phyloP scores from a whole-genome alignment of 2,329 filamentous ascomycete genomes.

The Venturiaceae sp. region DNA sequence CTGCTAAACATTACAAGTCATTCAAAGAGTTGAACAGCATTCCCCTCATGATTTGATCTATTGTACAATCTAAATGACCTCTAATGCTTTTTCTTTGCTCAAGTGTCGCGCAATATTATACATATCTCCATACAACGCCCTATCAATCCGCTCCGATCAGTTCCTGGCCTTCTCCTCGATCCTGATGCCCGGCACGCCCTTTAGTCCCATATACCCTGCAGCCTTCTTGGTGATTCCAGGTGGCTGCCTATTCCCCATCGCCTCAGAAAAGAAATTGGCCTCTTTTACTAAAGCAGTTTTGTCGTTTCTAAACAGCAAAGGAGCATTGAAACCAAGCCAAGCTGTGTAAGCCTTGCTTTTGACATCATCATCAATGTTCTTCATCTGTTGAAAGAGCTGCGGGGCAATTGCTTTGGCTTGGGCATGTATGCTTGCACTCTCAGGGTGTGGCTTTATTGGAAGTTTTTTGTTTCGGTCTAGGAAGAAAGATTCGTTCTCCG shows the following conservation, averaged over 20 bases:
- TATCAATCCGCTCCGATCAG: too few species aligned
- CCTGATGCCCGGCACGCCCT: conserved; percentile 31
- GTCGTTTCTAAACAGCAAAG: conserved; percentile 31
- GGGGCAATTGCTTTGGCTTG: background rate
- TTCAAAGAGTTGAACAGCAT: too few species aligned
- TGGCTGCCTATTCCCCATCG: conserved; percentile 35
- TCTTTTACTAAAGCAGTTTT: conserved; percentile 28
- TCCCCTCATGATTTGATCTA: too few species aligned
- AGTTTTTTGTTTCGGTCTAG: conserved; percentile 36
- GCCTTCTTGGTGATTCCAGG: conserved; percentile 34
- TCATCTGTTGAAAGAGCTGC: conserved; percentile 23
- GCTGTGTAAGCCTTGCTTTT: conserved; percentile 36
- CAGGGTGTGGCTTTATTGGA: conserved; percentile 40
- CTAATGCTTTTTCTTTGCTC: too few species aligned
- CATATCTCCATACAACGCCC: too few species aligned
- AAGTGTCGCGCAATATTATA: too few species aligned
- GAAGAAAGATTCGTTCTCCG: conserved; percentile 43
- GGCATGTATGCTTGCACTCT: conserved; percentile 18
- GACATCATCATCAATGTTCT: conserved; percentile 26
- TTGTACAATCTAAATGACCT: too few species aligned
- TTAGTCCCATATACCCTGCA: conserved; percentile 38
- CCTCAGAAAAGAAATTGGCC: conserved; percentile 32
- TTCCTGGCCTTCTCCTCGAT: too few species aligned
- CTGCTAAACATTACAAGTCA: too few species aligned
- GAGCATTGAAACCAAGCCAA: conserved; percentile 38